A percentile compares a stretch with the other conserved stretches of the same genome.
These are phyloP conservation scores for Eucalyptus grandis DNA, from an alignment of 345 rosid species.

Conservation along the genomic window DNA sequence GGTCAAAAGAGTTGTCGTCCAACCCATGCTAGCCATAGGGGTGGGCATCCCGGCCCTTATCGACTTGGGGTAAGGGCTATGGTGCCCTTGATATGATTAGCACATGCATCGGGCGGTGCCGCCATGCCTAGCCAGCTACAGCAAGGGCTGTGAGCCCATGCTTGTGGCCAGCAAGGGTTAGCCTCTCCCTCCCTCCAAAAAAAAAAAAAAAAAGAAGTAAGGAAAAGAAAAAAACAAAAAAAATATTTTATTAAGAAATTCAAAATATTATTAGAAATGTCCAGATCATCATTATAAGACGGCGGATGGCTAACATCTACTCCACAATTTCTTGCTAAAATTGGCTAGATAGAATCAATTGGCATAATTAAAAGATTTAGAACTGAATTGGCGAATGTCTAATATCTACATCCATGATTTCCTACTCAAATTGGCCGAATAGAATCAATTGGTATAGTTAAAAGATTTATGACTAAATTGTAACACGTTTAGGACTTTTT, in stretches of 20 bases:
- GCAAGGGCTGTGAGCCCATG: neutral
- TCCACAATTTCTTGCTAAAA: no score
- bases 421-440: rapidly evolving
- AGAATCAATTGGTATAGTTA: no score
- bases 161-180: neutral
- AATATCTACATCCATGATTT: no score
- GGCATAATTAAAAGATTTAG: no score
- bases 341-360: no score
- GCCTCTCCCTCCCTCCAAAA: neutral
- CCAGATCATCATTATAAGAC: no score
- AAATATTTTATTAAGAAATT: no score
- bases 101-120: rapidly evolving
- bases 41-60: no score
- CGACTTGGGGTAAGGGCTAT: neutral
- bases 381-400: neutral
- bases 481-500: no score
- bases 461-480: no score
- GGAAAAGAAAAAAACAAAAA: no score
- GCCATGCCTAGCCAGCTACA: neutral
- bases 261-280: neutral
- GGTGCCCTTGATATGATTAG: neutral
- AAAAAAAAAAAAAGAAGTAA: no score
- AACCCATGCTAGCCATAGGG: neutral
- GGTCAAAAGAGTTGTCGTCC: neutral
- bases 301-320: rapidly evolving